Percentiles rank a stretch among this genome's conserved stretches.
Evolutionary conservation across 495 filamentous ascomycete genomes (phyloP).

Genomic region (Penicillium simplicissimum): DNA sequence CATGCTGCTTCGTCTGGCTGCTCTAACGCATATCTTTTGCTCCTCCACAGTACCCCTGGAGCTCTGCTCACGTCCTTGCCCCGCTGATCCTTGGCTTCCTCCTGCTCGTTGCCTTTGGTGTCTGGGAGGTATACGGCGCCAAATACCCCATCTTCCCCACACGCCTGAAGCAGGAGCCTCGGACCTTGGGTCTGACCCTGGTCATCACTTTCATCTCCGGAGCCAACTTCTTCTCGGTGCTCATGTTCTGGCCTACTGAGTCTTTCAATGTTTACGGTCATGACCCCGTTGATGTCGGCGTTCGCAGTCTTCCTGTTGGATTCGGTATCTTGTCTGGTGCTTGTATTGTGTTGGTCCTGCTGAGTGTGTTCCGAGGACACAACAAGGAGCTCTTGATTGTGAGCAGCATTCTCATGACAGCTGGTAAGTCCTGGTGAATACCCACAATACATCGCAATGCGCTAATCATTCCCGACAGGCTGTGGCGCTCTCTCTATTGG

Average conservation of each 20-base stretch:
- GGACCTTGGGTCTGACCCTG: constrained; percentile 62
- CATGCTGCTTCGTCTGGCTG: background rate
- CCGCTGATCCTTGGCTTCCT: constrained; percentile 58
- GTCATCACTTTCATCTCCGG: constrained; percentile 74
- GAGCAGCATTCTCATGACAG: constrained; percentile 67
- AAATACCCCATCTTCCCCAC: constrained; percentile 67
- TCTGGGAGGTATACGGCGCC: constrained; percentile 63
- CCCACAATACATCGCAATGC: background rate
- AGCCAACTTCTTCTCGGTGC: constrained; percentile 72
- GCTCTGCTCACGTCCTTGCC: constrained; percentile 57
- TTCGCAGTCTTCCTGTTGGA: constrained; percentile 66
- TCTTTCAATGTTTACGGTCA: constrained; percentile 75
- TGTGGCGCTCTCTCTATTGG: constrained; percentile 63
- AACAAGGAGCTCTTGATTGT: constrained; percentile 64
- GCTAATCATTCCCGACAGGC: constrained; percentile 31
- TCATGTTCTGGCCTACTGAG: constrained; percentile 75
- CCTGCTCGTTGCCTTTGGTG: constrained; percentile 54
- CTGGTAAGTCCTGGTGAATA: constrained; percentile 41
- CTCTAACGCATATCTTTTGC: constrained; percentile 6
- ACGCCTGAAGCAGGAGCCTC: constrained; percentile 61
- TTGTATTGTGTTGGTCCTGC: constrained; percentile 59
- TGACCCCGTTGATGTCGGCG: constrained; percentile 63
- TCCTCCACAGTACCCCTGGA: constrained; percentile 56
- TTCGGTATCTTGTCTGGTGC: constrained; percentile 64
- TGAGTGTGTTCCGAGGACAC: constrained; percentile 60